Conservation (phyloP, 768 basidiomycete species). For the Auricularia sp. region DNA sequence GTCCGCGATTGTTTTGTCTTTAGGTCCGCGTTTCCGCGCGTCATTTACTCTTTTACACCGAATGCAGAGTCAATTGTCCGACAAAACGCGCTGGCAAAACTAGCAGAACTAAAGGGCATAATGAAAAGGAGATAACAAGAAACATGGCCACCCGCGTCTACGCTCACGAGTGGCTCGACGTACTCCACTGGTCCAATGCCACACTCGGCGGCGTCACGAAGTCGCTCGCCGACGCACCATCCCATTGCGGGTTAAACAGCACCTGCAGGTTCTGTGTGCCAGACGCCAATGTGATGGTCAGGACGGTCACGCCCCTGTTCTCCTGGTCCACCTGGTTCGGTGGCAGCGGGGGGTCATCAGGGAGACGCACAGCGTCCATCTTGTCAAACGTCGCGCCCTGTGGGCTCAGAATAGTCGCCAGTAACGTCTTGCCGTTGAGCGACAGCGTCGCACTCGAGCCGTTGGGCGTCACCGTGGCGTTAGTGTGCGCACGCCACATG, state of each 20-base stretch:
- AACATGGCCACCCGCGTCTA: background rate
- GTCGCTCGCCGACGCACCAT: constrained; percentile 45
- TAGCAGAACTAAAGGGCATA: background rate
- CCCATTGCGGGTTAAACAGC: constrained; percentile 92
- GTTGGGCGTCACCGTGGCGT: constrained; percentile 60
- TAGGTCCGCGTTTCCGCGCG: too few relatives aligned
- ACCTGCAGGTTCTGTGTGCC: constrained; percentile 76
- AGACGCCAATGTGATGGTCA: constrained; percentile 56
- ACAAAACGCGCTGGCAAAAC: background rate
- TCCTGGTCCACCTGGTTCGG: constrained; percentile 49
- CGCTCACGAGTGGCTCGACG: constrained; percentile 58
- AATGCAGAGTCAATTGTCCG: too few relatives aligned
- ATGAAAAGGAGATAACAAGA: background rate
- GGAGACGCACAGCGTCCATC: constrained; percentile 43
- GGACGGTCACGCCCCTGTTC: constrained; percentile 72
- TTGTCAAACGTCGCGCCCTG: constrained; percentile 61
- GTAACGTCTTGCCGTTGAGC: constrained; percentile 59
- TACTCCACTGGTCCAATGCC: constrained; percentile 59
- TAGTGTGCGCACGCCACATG: constrained; percentile 94
- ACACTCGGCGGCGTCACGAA: constrained; percentile 68
- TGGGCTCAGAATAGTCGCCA: constrained; percentile 56
- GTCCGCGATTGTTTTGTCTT: too few relatives aligned
- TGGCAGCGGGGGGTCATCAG: constrained; percentile 55
- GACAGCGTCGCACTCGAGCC: constrained; percentile 66
- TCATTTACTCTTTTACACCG: too few relatives aligned